These are phyloP conservation scores for Moesziomyces globuligerus DNA, from an alignment of 1,284 basidiomycete genomes.

Conservation along the genomic window DNA sequence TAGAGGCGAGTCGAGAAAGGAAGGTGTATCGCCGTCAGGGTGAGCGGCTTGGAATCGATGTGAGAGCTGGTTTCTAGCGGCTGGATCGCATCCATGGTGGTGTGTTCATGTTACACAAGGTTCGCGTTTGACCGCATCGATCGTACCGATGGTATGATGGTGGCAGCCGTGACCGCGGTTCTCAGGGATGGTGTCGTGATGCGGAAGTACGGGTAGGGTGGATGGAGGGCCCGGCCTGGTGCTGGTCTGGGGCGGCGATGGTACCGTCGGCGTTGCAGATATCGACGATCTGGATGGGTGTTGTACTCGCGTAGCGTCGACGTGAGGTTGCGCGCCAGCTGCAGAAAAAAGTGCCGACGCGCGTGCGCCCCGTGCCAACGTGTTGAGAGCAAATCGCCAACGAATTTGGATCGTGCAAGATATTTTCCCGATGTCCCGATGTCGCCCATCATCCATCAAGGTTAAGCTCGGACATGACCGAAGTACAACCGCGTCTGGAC, in stretches of 20 bases:
- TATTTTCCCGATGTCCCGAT: constrained; percentile 6
- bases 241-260: neutral
- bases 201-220: too few relatives aligned
- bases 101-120: neutral
- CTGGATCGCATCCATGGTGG: constrained; percentile 11
- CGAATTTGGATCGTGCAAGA: neutral
- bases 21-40: neutral
- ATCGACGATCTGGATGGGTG: constrained; percentile 26
- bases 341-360: constrained; percentile 15
- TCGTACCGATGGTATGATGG: neutral
- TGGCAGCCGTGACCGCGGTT: too few relatives aligned
- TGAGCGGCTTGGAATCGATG: neutral
- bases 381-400: constrained; percentile 13
- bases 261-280: neutral
- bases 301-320: constrained; percentile 17
- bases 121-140: neutral
- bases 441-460: neutral
- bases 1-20: neutral
- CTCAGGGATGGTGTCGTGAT: too few relatives aligned
- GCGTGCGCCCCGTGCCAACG: constrained; percentile 7
- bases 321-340: constrained; percentile 12
- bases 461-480: constrained; percentile 20
- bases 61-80: constrained; percentile 1
- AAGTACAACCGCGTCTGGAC: constrained; percentile 3
- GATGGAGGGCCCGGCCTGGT: neutral